A percentile compares a stretch with the other conserved stretches of the same genome.
Conservation (phyloP, 2,329 filamentous ascomycete species). For the Talaromyces islandicus region DNA sequence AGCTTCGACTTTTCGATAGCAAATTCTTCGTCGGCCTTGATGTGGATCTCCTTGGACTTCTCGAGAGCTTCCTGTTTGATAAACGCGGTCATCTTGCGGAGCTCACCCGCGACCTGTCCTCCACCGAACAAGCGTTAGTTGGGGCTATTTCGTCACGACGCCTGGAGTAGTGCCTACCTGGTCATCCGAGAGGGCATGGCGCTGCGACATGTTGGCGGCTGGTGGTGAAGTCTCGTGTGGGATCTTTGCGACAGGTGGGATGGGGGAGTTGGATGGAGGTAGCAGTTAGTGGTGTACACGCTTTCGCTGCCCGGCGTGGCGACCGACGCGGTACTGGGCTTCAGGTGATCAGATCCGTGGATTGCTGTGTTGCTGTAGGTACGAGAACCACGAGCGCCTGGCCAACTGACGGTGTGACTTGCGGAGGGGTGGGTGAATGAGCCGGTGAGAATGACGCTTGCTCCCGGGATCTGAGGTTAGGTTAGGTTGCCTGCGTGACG, state of each 20-base stretch:
- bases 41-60: slow-evolving; percentile 93
- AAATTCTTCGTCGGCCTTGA: slow-evolving; percentile 99
- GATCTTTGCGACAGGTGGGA: slow-evolving; percentile 16
- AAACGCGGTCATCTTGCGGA: slow-evolving; percentile 99
- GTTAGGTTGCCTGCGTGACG: background rate
- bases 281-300: background rate
- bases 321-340: slow-evolving; percentile 14
- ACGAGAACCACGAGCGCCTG: background rate
- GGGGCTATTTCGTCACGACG: slow-evolving; percentile 12
- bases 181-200: slow-evolving; percentile 94
- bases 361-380: background rate
- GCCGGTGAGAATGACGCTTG: background rate
- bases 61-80: slow-evolving; percentile 98
- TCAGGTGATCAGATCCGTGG: slow-evolving; percentile 4
- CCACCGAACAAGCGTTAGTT: slow-evolving; percentile 14
- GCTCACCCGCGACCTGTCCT: slow-evolving; percentile 83
- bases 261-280: slow-evolving; percentile 9
- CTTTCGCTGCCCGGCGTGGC: slow-evolving; percentile 10
- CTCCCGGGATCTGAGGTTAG: background rate
- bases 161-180: slow-evolving; percentile 58
- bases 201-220: slow-evolving; percentile 72
- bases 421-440: background rate
- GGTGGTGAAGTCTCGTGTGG: slow-evolving; percentile 8
- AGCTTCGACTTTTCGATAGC: slow-evolving; percentile 99
- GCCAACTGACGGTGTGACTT: background rate